Percentiles rank a stretch among this genome's conserved stretches.
phyloP scores from a whole-genome alignment of 345 rosid species.

The Lumnitzera littorea region DNA sequence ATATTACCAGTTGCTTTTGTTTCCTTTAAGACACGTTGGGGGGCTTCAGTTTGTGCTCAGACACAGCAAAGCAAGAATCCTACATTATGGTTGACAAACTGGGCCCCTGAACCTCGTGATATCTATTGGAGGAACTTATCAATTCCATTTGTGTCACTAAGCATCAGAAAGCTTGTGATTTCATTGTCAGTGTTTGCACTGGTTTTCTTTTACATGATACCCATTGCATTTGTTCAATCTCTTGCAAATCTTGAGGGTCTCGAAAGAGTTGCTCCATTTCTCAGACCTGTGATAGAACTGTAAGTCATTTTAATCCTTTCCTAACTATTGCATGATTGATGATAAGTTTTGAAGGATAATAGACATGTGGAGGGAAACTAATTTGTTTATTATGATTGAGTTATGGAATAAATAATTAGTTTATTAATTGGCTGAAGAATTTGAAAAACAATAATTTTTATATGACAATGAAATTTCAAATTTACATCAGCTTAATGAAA shows the following conservation, averaged over 20 bases:
- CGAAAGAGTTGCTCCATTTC: constrained; percentile 92
- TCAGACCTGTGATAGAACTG: constrained; percentile 82
- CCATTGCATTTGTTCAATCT: constrained; percentile 96
- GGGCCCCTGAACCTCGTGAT: constrained; percentile 98
- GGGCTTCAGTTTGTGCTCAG: constrained; percentile 98
- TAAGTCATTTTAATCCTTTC: constrained; percentile 29
- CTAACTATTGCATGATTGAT: too few relatives aligned
- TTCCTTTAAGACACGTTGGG: constrained; percentile 92
- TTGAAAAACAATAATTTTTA: too few relatives aligned
- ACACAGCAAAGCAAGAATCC: constrained; percentile 98
- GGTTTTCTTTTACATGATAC: constrained; percentile 98
- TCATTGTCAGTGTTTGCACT: constrained; percentile 69
- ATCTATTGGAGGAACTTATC: constrained; percentile 89
- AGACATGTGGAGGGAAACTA: too few relatives aligned
- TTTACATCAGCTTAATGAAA: too few relatives aligned
- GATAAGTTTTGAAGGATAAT: too few relatives aligned
- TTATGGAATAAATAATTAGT: too few relatives aligned
- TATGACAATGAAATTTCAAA: too few relatives aligned
- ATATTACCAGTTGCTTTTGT: constrained; percentile 84
- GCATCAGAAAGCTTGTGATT: constrained; percentile 65
- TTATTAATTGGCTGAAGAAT: too few relatives aligned
- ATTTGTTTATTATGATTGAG: too few relatives aligned
- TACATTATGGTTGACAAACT: constrained; percentile 81
- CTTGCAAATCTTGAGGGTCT: constrained; percentile 97
- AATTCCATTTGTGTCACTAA: constrained; percentile 86